These are phyloP conservation scores for Penicillium coprophilum DNA, from an alignment of 495 filamentous ascomycete species.

Conservation along the genomic window DNA sequence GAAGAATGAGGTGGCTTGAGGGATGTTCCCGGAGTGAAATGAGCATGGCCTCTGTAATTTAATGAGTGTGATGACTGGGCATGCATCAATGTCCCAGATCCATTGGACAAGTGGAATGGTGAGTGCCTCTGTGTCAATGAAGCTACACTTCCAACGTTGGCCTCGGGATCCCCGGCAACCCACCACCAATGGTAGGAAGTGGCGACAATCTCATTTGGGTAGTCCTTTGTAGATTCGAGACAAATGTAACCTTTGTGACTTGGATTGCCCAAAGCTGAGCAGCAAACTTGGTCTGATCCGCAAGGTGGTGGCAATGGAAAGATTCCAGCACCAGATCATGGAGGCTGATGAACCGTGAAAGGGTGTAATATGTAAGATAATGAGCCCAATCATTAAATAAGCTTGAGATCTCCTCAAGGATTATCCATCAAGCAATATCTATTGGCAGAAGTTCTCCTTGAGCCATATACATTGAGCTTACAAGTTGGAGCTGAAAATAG, in stretches of 20 bases:
- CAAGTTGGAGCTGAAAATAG: background rate
- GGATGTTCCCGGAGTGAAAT: conserved; percentile 6
- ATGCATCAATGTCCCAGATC: conserved; percentile 21
- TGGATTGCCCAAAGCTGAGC: background rate
- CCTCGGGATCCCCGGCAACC: background rate
- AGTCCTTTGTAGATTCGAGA: background rate
- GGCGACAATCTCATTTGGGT: background rate
- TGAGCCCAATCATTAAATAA: background rate
- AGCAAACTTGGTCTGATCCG: background rate
- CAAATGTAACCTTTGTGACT: background rate
- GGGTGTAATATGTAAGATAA: background rate
- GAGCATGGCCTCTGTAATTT: background rate
- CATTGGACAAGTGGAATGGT: conserved; percentile 4
- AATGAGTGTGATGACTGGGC: conserved; percentile 20
- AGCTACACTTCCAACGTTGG: background rate
- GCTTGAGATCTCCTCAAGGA: background rate
- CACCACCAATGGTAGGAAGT: background rate
- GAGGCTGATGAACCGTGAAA: background rate
- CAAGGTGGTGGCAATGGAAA: background rate
- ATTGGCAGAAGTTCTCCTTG: background rate
- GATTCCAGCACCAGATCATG: background rate
- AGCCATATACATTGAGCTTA: background rate
- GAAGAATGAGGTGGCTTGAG: conserved; percentile 11
- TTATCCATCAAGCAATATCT: background rate
- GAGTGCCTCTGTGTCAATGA: background rate